These are phyloP conservation scores for Mycena amicta DNA, from an alignment of 768 basidiomycete genomes.

Conservation along the genomic window DNA sequence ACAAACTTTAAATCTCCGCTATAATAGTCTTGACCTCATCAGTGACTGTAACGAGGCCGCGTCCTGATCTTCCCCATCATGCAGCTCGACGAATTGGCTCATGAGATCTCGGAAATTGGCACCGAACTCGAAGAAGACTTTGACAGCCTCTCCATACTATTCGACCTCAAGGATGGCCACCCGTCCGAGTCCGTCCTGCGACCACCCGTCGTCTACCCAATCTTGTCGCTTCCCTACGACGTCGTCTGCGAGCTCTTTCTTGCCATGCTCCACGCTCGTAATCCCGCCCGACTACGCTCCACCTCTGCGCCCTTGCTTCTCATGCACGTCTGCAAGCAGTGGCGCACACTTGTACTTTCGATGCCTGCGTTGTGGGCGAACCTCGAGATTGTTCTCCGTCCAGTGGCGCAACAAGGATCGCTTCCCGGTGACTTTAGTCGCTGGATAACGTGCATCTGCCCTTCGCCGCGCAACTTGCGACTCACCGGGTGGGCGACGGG, in stretches of 20 bases:
- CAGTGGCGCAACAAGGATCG: background rate
- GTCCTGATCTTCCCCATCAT: too few species aligned
- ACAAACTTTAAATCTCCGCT: too few species aligned
- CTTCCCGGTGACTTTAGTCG: background rate
- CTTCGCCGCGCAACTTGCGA: background rate
- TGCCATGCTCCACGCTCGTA: background rate
- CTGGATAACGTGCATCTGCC: background rate
- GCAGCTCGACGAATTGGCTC: too few species aligned
- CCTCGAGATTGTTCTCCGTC: background rate
- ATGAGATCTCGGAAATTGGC: too few species aligned
- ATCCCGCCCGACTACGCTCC: background rate
- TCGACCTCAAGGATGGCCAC: too few species aligned
- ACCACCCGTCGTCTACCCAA: too few species aligned
- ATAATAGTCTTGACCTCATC: too few species aligned
- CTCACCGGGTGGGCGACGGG: background rate
- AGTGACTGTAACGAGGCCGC: too few species aligned
- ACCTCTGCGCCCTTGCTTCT: background rate
- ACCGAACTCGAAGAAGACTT: too few species aligned
- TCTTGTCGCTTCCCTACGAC: background rate
- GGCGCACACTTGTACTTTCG: background rate
- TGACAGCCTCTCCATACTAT: too few species aligned
- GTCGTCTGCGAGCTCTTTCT: background rate
- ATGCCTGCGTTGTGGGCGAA: background rate
- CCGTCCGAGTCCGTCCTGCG: too few species aligned
- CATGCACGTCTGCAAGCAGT: background rate